Conservation (phyloP, 768 basidiomycete species). For the Grammothele lineata region DNA sequence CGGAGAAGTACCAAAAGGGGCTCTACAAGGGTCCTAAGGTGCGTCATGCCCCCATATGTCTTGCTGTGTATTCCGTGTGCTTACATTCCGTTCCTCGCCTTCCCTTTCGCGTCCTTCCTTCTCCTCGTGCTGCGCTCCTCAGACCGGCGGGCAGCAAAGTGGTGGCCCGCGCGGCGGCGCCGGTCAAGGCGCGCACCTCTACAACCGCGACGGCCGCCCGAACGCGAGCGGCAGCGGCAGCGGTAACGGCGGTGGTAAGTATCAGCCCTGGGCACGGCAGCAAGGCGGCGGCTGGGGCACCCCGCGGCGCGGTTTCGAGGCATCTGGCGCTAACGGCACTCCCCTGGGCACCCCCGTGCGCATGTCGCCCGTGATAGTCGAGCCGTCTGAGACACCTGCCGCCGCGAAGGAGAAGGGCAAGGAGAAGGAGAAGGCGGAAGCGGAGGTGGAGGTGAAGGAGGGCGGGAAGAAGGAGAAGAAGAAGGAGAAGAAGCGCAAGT, state of each 20-base stretch:
- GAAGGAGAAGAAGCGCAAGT: constrained; percentile 24
- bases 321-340: constrained; percentile 66
- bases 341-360: constrained; percentile 62
- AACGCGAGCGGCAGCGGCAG: constrained; percentile 3
- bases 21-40: constrained; percentile 80
- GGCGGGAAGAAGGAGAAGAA: constrained; percentile 21
- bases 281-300: constrained; percentile 13
- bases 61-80: not conserved
- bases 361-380: constrained; percentile 40
- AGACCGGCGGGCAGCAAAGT: constrained; percentile 1
- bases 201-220: constrained; percentile 10
- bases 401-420: constrained; percentile 6
- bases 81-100: constrained; percentile 8
- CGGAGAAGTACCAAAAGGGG: constrained; percentile 88
- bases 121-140: not conserved
- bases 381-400: constrained; percentile 13
- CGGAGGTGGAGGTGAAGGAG: constrained; percentile 2
- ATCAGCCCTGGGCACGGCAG: constrained; percentile 19
- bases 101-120: constrained; percentile 9
- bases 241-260: constrained; percentile 20
- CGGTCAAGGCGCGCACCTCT: not conserved
- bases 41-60: constrained; percentile 7
- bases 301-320: constrained; percentile 14
- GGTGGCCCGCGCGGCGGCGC: not conserved
- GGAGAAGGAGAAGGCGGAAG: not conserved